phyloP scores from a whole-genome alignment of 2,329 filamentous ascomycete species.

The Fusarium nanum region DNA sequence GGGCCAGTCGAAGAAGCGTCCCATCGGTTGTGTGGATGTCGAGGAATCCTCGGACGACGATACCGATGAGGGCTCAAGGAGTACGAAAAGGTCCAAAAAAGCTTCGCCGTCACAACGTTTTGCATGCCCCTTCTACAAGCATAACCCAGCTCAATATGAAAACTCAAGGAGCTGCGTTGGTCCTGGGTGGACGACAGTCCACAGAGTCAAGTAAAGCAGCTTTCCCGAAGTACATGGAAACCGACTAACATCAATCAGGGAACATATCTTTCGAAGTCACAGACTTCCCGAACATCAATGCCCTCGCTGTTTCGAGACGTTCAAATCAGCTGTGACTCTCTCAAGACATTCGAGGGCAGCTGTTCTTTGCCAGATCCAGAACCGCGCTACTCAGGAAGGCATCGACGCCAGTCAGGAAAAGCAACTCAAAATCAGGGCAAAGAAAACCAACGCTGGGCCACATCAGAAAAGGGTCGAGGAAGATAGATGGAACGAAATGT shows the following conservation, averaged over 20 bases:
- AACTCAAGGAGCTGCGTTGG: conserved; percentile 28
- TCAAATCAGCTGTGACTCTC: conserved; percentile 4
- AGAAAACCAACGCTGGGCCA: not conserved
- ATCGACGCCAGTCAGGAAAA: conserved; percentile 18
- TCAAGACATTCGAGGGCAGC: conserved; percentile 9
- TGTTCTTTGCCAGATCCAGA: conserved; percentile 13
- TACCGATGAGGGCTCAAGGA: not conserved
- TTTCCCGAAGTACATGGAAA: not conserved
- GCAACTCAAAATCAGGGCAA: conserved; percentile 9
- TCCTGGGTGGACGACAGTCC: conserved; percentile 25
- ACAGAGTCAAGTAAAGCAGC: conserved; percentile 32
- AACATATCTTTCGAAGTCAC: conserved; percentile 33
- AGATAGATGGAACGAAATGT: conserved; percentile 29
- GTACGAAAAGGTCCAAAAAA: conserved; percentile 5
- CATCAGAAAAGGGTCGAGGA: conserved; percentile 13
- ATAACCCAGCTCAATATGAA: conserved; percentile 17
- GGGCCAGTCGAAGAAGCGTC: conserved; percentile 4
- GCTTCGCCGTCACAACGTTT: conserved; percentile 1
- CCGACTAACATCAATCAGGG: conserved; percentile 6
- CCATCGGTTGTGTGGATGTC: not conserved
- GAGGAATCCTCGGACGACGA: conserved; percentile 14
- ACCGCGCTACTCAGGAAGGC: conserved; percentile 5
- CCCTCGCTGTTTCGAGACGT: conserved; percentile 18
- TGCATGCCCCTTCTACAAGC: conserved; percentile 38
- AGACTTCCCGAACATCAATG: conserved; percentile 24